A percentile compares a stretch with the other conserved stretches of the same genome.
Conservation (phyloP, 1,284 basidiomycete genomes). For the Tilletia indica region DNA sequence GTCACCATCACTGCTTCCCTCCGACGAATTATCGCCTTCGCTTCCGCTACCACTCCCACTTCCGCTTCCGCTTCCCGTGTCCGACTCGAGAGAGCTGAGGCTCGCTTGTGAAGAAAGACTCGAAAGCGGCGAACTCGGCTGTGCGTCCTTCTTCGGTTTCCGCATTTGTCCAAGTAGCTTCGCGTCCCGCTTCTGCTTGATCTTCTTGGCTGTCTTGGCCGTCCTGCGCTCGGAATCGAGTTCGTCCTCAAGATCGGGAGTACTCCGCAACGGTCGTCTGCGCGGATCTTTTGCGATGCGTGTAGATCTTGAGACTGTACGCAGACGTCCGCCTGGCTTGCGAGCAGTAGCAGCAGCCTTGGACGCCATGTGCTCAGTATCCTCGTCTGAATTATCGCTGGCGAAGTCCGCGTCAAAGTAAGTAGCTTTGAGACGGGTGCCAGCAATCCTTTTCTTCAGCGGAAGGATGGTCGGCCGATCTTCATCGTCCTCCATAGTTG, state of each 20-base stretch:
- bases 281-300: constrained; percentile 6
- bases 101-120: constrained; percentile 8
- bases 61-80: neutral
- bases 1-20: neutral
- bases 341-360: neutral
- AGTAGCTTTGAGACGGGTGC: constrained; percentile 48
- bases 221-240: neutral
- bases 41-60: neutral
- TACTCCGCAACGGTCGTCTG: constrained; percentile 6
- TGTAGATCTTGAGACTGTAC: neutral
- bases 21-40: neutral
- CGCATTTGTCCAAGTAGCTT: constrained; percentile 16
- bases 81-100: constrained; percentile 3
- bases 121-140: constrained; percentile 14
- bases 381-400: constrained; percentile 12
- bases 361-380: neutral
- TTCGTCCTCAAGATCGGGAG: constrained; percentile 5
- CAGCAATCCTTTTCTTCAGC: constrained; percentile 47
- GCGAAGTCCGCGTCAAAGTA: constrained; percentile 24
- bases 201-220: constrained; percentile 16
- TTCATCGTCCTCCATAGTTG: constrained; percentile 20
- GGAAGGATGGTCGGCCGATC: constrained; percentile 32
- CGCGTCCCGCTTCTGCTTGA: constrained; percentile 7
- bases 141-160: constrained; percentile 15
- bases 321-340: neutral